phyloP scores from a whole-genome alignment of 176 grass and related monocot species.

The Oryza punctata region DNA sequence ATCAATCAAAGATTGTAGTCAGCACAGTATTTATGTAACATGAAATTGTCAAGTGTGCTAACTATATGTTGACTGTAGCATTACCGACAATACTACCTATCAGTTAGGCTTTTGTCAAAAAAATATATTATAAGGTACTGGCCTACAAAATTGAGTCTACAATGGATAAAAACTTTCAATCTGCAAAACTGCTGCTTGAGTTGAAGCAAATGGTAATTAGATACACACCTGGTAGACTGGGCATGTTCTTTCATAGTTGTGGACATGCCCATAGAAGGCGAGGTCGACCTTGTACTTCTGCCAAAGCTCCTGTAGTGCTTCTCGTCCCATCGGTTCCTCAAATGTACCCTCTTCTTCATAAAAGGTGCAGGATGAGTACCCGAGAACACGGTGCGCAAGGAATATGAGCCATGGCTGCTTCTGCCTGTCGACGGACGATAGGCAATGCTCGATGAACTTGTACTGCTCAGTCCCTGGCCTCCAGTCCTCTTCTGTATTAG shows the following conservation, averaged over 20 bases:
- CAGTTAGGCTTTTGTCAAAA: not conserved
- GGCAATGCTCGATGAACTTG: constrained; percentile 71
- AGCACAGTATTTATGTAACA: not conserved
- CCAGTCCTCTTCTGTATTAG: constrained; percentile 80
- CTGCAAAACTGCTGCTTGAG: not conserved
- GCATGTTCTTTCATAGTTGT: constrained; percentile 81
- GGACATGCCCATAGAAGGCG: constrained; percentile 71
- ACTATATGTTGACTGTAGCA: not conserved
- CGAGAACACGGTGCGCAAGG: constrained; percentile 68
- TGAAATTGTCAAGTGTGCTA: not conserved
- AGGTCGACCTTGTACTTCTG: constrained; percentile 82
- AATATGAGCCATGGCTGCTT: constrained; percentile 89
- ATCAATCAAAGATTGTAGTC: not conserved
- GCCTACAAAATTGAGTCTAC: not conserved
- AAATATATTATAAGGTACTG: not conserved
- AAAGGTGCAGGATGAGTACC: constrained; percentile 59
- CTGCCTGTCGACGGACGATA: constrained; percentile 59
- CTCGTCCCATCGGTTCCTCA: constrained; percentile 77
- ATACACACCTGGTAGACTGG: constrained; percentile 64
- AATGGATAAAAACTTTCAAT: not conserved
- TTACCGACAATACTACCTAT: not conserved
- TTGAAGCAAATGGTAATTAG: constrained; percentile 10
- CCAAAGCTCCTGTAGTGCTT: constrained; percentile 68
- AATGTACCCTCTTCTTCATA: constrained; percentile 54
- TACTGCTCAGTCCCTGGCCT: constrained; percentile 62